phyloP scores from a whole-genome alignment of 164 flowering plant genomes.

The Piper longum region DNA sequence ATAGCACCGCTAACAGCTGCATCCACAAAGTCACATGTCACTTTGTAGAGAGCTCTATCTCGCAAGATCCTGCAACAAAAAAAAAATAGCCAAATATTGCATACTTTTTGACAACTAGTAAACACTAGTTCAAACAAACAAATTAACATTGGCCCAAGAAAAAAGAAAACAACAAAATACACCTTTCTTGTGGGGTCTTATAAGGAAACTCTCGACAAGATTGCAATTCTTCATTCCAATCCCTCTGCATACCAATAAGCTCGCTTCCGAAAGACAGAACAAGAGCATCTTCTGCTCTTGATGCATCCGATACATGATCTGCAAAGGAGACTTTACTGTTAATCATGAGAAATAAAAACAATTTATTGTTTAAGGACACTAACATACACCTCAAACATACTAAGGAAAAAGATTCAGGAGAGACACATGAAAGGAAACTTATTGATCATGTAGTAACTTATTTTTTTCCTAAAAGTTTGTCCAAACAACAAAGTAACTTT shows the following conservation, averaged over 20 bases:
- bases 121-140: background rate
- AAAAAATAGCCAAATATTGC: background rate
- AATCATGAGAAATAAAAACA: background rate
- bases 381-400: background rate
- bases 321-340: background rate
- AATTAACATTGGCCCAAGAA: background rate
- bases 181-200: slow-evolving; percentile 82
- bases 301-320: slow-evolving; percentile 94
- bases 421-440: background rate
- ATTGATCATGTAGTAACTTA: too few relatives aligned
- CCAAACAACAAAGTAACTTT: too few relatives aligned
- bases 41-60: slow-evolving; percentile 93
- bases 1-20: slow-evolving; percentile 92
- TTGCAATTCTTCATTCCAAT: slow-evolving; percentile 99
- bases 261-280: slow-evolving; percentile 93
- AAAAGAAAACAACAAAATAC: slow-evolving; percentile 3
- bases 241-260: slow-evolving; percentile 96
- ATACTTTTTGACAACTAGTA: background rate
- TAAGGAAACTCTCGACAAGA: slow-evolving; percentile 96
- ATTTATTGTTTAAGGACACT: background rate
- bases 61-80: slow-evolving; percentile 70
- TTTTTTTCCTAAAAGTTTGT: too few relatives aligned
- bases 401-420: background rate
- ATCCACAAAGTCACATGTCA: slow-evolving; percentile 94
- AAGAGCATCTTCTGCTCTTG: slow-evolving; percentile 92